A percentile compares a stretch with the other conserved stretches of the same genome.
These are phyloP conservation scores for Zizania palustris DNA, from an alignment of 202 grass and related monocot genomes.

Conservation along the genomic window DNA sequence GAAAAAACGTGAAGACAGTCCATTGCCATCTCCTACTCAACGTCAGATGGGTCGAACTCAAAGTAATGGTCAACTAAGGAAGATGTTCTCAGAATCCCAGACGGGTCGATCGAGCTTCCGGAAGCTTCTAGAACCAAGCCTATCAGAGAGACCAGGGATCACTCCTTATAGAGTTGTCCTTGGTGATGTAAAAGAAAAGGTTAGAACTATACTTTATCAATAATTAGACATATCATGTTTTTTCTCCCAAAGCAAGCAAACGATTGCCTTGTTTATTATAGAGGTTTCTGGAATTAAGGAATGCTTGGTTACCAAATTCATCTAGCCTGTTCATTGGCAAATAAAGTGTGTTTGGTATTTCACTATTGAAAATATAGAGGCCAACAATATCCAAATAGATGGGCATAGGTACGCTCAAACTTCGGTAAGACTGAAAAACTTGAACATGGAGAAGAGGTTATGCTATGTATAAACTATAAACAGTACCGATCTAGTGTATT, in stretches of 20 bases:
- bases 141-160: constrained; percentile 68
- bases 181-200: constrained; percentile 89
- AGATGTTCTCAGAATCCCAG: constrained; percentile 79
- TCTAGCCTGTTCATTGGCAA: background rate
- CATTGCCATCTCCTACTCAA: constrained; percentile 53
- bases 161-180: constrained; percentile 93
- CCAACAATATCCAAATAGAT: background rate
- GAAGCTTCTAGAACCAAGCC: constrained; percentile 86
- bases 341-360: background rate
- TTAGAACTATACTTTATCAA: constrained; percentile 30
- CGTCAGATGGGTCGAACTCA: constrained; percentile 51
- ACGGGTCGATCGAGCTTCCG: constrained; percentile 72
- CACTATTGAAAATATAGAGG: background rate
- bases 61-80: constrained; percentile 64
- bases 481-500: background rate
- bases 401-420: background rate
- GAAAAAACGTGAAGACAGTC: constrained; percentile 57
- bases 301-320: background rate
- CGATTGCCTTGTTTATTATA: background rate
- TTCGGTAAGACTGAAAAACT: background rate
- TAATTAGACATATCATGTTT: constrained; percentile 5
- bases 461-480: constrained; percentile 32
- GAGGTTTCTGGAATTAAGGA: background rate
- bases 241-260: background rate
- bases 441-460: background rate